phyloP scores from a whole-genome alignment of 371 early-diverging fungal species.

The Apophysomyces ossiformis region DNA sequence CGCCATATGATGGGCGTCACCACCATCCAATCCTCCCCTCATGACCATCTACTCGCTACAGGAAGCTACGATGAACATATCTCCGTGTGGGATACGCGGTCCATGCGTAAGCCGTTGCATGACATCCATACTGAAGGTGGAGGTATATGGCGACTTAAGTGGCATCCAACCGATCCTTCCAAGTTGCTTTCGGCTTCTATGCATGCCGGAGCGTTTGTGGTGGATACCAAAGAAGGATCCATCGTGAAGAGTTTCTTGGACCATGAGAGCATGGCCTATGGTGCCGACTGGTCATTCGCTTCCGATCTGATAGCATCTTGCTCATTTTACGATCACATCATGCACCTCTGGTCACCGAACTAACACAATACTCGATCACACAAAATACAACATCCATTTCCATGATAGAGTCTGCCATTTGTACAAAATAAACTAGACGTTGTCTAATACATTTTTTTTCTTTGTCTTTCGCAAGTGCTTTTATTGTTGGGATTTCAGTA shows the following conservation, averaged over 20 bases:
- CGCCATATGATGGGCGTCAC: slow-evolving; percentile 85
- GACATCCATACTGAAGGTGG: slow-evolving; percentile 75
- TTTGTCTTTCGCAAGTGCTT: neutral
- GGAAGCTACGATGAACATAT: slow-evolving; percentile 91
- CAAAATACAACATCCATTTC: neutral
- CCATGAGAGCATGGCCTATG: slow-evolving; percentile 89
- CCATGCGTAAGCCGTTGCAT: slow-evolving; percentile 72
- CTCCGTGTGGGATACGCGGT: slow-evolving; percentile 87
- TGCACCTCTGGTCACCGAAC: slow-evolving; percentile 76
- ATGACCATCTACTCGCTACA: slow-evolving; percentile 77
- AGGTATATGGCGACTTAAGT: slow-evolving; percentile 94
- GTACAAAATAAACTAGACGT: too few species aligned
- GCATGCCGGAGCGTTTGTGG: slow-evolving; percentile 69
- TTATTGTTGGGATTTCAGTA: neutral
- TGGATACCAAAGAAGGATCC: slow-evolving; percentile 26
- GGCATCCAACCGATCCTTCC: slow-evolving; percentile 78
- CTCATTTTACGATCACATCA: slow-evolving; percentile 92
- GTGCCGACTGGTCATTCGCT: slow-evolving; percentile 86
- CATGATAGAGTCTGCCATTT: neutral
- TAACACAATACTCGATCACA: neutral
- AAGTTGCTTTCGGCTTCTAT: slow-evolving; percentile 86
- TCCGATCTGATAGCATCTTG: slow-evolving; percentile 76
- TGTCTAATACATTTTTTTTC: neutral
- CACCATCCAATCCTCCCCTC: slow-evolving; percentile 82
- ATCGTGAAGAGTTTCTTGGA: slow-evolving; percentile 58